Percentiles rank a stretch among this genome's conserved stretches.
These are phyloP conservation scores for Aureobasidium subglaciale DNA, from an alignment of 2,329 filamentous ascomycete genomes.

Conservation along the genomic window DNA sequence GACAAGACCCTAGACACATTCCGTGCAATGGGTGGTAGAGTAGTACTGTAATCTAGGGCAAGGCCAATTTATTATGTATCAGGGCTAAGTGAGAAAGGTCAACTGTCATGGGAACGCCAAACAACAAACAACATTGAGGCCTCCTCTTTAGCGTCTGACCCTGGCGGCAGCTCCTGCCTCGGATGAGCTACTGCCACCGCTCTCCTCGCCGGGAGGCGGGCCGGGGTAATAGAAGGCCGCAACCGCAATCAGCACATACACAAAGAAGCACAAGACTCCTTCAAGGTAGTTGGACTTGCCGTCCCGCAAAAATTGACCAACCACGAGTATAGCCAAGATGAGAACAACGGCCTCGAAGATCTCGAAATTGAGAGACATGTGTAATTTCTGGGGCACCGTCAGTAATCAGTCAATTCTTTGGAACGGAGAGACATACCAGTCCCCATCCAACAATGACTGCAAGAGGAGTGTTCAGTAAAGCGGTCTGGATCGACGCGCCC, in stretches of 20 bases:
- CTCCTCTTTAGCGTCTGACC: neutral
- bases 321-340: constrained; percentile 75
- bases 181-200: neutral
- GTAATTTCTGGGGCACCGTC: constrained; percentile 60
- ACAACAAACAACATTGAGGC: neutral
- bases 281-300: constrained; percentile 88
- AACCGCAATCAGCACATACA: constrained; percentile 57
- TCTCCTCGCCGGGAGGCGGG: constrained; percentile 25
- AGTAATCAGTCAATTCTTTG: constrained; percentile 76
- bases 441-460: constrained; percentile 82
- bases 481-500: constrained; percentile 81
- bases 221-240: constrained; percentile 56
- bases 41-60: neutral
- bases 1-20: neutral
- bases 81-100: neutral
- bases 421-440: constrained; percentile 55
- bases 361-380: constrained; percentile 78
- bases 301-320: constrained; percentile 81
- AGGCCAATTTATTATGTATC: neutral
- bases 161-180: neutral
- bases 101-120: neutral
- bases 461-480: constrained; percentile 78
- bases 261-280: constrained; percentile 68
- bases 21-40: neutral
- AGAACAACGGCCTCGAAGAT: constrained; percentile 78